Evolutionary conservation across 176 grass and related monocot genomes (phyloP), one percentile per base, ranked within the genome.

Genomic region (Areca catechu): DNA sequence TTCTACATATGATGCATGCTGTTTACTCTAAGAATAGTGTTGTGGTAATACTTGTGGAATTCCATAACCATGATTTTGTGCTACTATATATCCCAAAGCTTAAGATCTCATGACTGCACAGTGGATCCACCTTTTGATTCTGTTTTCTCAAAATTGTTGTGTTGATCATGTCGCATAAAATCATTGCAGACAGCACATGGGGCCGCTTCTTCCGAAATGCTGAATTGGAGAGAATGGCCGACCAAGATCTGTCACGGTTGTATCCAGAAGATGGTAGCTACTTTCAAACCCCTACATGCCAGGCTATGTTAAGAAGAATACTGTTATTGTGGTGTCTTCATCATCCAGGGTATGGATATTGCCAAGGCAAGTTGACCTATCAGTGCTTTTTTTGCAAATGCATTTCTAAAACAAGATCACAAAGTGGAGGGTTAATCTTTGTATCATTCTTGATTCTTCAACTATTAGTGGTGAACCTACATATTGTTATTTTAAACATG

Each of bases 291-390:
- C 76, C 94, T 22, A 47, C 27, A 25, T 92, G 87, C 62, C 94
- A 98, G 73, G 75, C 84, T 56, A 89, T 98, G 72, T 63, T 98
- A 50, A 80, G 81, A 50, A 83, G 87, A 69, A 98, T 92, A 72
- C 62, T 98, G 9, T 74, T 93, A 48, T 65, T 98, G 73, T 98
- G 94, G 94, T 85, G 87, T 71, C 87, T 98, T 71, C 84, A 79
- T 25, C 88, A 98, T 60, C 94, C 94, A 18, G 76, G 93, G 24
- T 89, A 67, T 69, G 84, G 94, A 64, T 98, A 98, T 66, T 71
- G 81, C 28, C 94, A 98, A 83, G 94, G 93, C 76, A 92, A 78
- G 74, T 20, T 57, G 19, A 4, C 50, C 54, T 51, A 50, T 3
- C 51, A 34, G 67, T 3, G 29, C 15, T 14, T 30, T 52, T 52